Evolutionary conservation across 2,329 filamentous ascomycete species (phyloP).

Genomic region (Rhytidhysteron rufulum): DNA sequence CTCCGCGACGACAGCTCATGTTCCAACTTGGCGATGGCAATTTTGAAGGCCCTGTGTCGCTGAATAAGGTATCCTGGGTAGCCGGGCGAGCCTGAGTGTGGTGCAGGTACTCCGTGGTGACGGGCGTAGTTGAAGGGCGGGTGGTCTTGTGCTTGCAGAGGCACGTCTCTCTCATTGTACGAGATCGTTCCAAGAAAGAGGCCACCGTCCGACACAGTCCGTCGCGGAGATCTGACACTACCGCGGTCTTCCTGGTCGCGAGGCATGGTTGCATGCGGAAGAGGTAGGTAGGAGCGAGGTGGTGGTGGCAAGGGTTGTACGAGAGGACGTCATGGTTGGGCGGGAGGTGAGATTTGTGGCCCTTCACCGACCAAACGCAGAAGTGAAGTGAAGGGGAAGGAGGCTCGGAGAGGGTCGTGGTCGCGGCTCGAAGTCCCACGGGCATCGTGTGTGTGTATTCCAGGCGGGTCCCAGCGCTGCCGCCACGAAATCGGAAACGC

Average conservation of each 20-base stretch:
- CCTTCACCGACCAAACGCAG: not conserved
- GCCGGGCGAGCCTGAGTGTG: constrained; percentile 19
- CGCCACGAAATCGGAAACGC: too few relatives aligned
- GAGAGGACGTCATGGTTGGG: not conserved
- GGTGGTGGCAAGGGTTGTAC: not conserved
- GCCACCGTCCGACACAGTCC: too few relatives aligned
- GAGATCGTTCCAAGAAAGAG: too few relatives aligned
- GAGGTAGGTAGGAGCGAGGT: constrained; percentile 6
- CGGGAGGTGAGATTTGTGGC: not conserved
- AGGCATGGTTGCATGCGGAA: not conserved
- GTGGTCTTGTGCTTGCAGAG: constrained; percentile 19
- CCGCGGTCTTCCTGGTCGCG: not conserved
- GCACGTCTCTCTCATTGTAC: constrained; percentile 16
- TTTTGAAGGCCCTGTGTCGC: constrained; percentile 21
- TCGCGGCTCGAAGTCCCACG: too few relatives aligned
- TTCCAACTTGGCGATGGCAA: constrained; percentile 20
- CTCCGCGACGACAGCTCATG: constrained; percentile 19
- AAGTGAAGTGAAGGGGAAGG: not conserved
- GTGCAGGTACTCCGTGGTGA: constrained; percentile 17
- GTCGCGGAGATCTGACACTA: not conserved
- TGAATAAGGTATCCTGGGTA: constrained; percentile 22
- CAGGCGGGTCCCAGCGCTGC: too few relatives aligned
- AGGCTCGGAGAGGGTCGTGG: too few relatives aligned
- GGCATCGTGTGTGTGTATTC: too few relatives aligned
- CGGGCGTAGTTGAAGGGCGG: constrained; percentile 30